phyloP scores from a whole-genome alignment of 2,329 filamentous ascomycete genomes.

The Diaporthe australafricana region DNA sequence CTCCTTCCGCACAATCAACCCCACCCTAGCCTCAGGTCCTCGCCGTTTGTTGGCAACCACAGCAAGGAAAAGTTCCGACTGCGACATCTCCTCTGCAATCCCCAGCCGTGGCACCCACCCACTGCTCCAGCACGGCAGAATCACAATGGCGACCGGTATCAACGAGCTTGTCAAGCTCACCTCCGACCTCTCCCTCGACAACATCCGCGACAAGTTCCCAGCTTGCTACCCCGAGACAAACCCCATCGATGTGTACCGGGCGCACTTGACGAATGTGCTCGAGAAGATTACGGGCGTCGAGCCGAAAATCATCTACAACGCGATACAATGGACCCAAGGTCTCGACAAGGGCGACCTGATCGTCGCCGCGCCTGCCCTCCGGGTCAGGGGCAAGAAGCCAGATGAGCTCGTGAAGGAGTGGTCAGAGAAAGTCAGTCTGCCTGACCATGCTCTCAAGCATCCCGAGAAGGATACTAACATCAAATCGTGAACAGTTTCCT shows the following conservation, averaged over 20 bases:
- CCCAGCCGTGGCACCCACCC: constrained; percentile 23
- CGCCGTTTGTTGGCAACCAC: constrained; percentile 23
- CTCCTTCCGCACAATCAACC: constrained; percentile 33
- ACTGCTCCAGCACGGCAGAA: constrained; percentile 31
- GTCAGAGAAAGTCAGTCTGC: constrained; percentile 63
- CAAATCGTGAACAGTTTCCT: constrained; percentile 67
- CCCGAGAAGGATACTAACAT: constrained; percentile 7
- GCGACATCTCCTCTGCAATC: not conserved
- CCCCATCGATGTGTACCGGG: constrained; percentile 83
- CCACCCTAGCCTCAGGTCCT: constrained; percentile 27
- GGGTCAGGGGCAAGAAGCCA: constrained; percentile 78
- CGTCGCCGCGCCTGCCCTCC: constrained; percentile 81
- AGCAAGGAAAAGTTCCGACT: constrained; percentile 18
- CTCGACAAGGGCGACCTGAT: constrained; percentile 87
- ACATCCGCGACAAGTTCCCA: constrained; percentile 58
- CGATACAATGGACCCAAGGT: constrained; percentile 81
- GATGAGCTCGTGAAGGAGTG: constrained; percentile 71
- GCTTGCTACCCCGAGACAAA: constrained; percentile 76
- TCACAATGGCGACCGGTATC: constrained; percentile 44
- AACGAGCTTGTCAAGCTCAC: constrained; percentile 50
- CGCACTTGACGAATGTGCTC: constrained; percentile 78
- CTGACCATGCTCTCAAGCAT: too few relatives aligned
- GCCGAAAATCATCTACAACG: constrained; percentile 76
- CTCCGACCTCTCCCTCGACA: constrained; percentile 49
- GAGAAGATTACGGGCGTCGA: constrained; percentile 78